Evolutionary conservation across 2,329 filamentous ascomycete species (phyloP).

Genomic region (Cladophialophora chaetospira): DNA sequence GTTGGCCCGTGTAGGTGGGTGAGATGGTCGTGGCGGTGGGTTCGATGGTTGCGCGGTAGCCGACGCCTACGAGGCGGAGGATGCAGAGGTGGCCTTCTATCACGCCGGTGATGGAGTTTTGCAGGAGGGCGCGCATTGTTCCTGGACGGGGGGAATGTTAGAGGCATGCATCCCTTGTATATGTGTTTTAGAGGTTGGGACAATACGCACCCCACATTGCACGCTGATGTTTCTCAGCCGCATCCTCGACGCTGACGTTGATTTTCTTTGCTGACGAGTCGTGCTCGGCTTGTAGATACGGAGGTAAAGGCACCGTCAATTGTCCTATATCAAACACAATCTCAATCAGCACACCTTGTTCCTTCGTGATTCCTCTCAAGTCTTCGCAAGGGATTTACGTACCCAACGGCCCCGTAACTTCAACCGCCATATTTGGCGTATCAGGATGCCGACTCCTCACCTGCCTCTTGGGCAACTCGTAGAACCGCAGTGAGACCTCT

Average conservation of each 20-base stretch:
- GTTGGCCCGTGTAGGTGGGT: conserved; percentile 74
- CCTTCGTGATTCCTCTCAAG: not conserved
- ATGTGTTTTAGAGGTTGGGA: no score
- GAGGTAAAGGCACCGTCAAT: conserved; percentile 75
- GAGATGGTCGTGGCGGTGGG: conserved; percentile 63
- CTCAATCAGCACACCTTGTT: conserved; percentile 26
- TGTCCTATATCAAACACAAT: conserved; percentile 56
- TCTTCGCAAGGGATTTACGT: conserved; percentile 34
- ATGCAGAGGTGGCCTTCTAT: conserved; percentile 96
- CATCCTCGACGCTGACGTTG: conserved; percentile 69
- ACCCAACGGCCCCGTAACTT: conserved; percentile 81
- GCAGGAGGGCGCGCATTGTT: conserved; percentile 84
- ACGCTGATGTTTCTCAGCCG: conserved; percentile 70
- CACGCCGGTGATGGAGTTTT: conserved; percentile 88
- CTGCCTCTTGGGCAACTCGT: conserved; percentile 64
- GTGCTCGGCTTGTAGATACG: conserved; percentile 72
- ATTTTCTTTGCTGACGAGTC: conserved; percentile 66
- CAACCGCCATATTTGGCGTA: conserved; percentile 64
- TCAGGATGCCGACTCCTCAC: conserved; percentile 63
- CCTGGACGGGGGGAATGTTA: no score
- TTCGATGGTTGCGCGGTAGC: conserved; percentile 89
- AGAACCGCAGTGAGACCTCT: conserved; percentile 71
- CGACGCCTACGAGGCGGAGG: conserved; percentile 88
- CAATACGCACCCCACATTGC: conserved; percentile 99
- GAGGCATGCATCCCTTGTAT: no score